Conservation (phyloP, 1,284 basidiomycete species). For the Mycena citricolor region DNA sequence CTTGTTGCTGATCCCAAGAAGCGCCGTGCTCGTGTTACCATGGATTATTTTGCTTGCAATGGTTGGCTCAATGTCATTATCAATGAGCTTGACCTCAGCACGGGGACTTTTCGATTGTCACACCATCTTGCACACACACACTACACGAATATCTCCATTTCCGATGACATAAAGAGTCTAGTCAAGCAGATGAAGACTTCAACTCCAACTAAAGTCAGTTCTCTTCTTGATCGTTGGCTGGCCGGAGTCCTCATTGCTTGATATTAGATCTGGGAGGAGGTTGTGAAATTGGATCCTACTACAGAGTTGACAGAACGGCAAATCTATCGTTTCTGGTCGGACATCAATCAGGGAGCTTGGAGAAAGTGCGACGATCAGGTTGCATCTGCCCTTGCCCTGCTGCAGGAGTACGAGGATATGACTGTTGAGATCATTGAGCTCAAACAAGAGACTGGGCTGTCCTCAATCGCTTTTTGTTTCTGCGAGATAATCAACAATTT, state of each 20-base stretch:
- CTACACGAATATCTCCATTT: conserved; percentile 16
- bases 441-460: background rate
- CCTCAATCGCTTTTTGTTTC: conserved; percentile 6
- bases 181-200: conserved; percentile 13
- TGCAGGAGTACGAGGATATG: conserved; percentile 1
- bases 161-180: conserved; percentile 1
- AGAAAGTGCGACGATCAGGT: conserved; percentile 8
- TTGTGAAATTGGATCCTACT: conserved; percentile 6
- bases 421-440: conserved; percentile 1
- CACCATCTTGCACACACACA: conserved; percentile 15
- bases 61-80: conserved; percentile 17
- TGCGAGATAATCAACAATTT: conserved; percentile 6
- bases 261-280: conserved; percentile 12
- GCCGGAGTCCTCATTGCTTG: background rate
- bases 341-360: conserved; percentile 6
- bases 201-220: conserved; percentile 19
- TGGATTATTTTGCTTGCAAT: conserved; percentile 15
- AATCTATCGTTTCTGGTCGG: conserved; percentile 3
- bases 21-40: conserved; percentile 11
- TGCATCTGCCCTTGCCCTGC: conserved; percentile 5
- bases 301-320: conserved; percentile 7
- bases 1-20: conserved; percentile 5
- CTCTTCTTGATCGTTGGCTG: background rate
- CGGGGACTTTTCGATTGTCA: conserved; percentile 8
- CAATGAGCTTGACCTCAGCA: background rate